These are phyloP conservation scores for Rhizophlyctis rosea DNA, from an alignment of 192 early-diverging fungal genomes.

Conservation along the genomic window DNA sequence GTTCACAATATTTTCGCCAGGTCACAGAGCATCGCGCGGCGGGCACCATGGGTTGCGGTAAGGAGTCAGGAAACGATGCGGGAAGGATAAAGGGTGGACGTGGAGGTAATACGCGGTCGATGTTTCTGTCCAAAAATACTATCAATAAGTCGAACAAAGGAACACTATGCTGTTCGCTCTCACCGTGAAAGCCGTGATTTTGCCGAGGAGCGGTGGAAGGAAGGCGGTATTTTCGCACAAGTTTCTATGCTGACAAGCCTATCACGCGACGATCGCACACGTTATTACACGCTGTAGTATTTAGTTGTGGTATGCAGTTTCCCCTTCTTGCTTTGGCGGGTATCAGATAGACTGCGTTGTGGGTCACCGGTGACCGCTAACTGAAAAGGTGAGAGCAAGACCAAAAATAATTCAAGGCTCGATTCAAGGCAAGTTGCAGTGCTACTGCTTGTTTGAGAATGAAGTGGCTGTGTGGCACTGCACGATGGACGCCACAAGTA, in stretches of 20 bases:
- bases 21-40: too few relatives aligned
- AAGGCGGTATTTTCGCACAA: neutral
- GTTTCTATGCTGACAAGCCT: neutral
- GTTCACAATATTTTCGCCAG: too few relatives aligned
- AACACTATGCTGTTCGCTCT: too few relatives aligned
- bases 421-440: too few relatives aligned
- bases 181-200: too few relatives aligned
- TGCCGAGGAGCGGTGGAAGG: constrained; percentile 3
- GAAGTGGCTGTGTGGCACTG: neutral
- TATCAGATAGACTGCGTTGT: neutral
- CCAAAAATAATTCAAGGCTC: too few relatives aligned
- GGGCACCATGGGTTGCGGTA: too few relatives aligned
- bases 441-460: neutral
- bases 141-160: too few relatives aligned
- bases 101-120: neutral
- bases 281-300: neutral
- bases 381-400: too few relatives aligned
- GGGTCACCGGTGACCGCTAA: neutral
- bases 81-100: neutral
- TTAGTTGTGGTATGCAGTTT: neutral
- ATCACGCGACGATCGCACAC: neutral
- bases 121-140: too few relatives aligned
- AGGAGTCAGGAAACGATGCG: neutral
- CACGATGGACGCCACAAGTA: neutral
- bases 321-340: neutral